Base-by-base conservation (phyloP, 1,284 basidiomycete species). In the Sparassis latifolia region DNA sequence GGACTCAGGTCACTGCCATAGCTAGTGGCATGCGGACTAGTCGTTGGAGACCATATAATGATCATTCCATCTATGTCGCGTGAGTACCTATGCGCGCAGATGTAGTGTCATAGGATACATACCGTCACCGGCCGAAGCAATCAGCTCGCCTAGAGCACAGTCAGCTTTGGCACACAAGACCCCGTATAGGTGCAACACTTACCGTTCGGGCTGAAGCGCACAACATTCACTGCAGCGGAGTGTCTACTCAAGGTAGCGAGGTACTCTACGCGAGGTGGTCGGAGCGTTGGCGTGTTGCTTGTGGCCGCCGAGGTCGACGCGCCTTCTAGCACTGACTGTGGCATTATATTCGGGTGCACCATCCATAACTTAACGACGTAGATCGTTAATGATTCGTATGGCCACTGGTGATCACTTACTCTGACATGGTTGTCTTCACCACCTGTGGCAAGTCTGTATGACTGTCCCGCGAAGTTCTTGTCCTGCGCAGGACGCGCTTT, bases 391-490 rank as follows among this genome's bases (percentile, higher is more conserved):
- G 29, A 43, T 29, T 4, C 31, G 31, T 1, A 5, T 20, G 29
- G 0, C 7, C n/a, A 42, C 5, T 38, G 12, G 29, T 32, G 9
- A 12, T 43, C 28, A 80, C 90, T 69, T 62, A 97, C 94, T 66
- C 95, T 76, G 62, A 98, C 92, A 74, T 96, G 90, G 66, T 96
- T 97, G 67, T 99, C 96, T 63, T 96, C 96, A 44, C 96, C 96
- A 7, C 88, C 94, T 0, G 97, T 98, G 0, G 95, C 96, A 6
- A 99, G 74, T 56, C 90, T 80, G 75, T 97, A 98, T 47, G 84
- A 77, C 66, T 88, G 84, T 6, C 72, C 70, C 20, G 79, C 75
- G 58, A 71, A 78, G 58, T 70, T 76, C 66, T 76, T 79, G 61
- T 86, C 80, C 57, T 80, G 77, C 28, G 74, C 66, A 3, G 84